A percentile compares a stretch with the other conserved stretches of the same genome.
These are phyloP conservation scores for Rhamnella rubrinervis DNA, from an alignment of 331 rosid genomes.

Conservation along the genomic window DNA sequence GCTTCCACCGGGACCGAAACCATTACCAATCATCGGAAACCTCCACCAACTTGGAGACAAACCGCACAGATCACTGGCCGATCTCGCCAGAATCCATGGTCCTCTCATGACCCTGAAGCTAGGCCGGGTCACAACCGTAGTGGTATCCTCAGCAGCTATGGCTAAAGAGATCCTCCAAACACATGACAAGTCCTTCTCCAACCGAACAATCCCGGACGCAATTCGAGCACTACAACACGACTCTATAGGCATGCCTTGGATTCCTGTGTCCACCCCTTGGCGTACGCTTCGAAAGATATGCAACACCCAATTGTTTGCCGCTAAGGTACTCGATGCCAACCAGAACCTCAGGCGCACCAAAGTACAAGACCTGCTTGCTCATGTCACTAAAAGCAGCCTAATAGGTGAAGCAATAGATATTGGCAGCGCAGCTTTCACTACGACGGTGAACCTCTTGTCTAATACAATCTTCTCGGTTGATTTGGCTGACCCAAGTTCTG, in stretches of 20 bases:
- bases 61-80: conserved; percentile 47
- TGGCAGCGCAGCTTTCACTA: conserved; percentile 32
- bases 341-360: conserved; percentile 30
- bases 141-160: conserved; percentile 44
- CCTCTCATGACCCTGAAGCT: conserved; percentile 40
- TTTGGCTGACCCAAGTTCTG: conserved; percentile 36
- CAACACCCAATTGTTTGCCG: conserved; percentile 34
- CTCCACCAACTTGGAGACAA: conserved; percentile 37
- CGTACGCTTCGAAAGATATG: conserved; percentile 43
- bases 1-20: conserved; percentile 58
- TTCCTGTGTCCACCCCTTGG: conserved; percentile 42
- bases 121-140: conserved; percentile 34
- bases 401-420: conserved; percentile 33
- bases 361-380: conserved; percentile 30
- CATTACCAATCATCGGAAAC: conserved; percentile 43
- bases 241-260: conserved; percentile 35
- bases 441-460: conserved; percentile 31
- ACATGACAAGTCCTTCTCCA: conserved; percentile 45
- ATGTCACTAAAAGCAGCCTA: conserved; percentile 6
- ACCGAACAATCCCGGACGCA: conserved; percentile 42
- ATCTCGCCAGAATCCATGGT: conserved; percentile 40
- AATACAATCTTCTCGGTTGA: conserved; percentile 41
- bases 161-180: conserved; percentile 46
- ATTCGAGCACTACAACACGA: conserved; percentile 31
- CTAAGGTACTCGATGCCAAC: conserved; percentile 34